Evolutionary conservation across 2,329 filamentous ascomycete genomes (phyloP).

Genomic region (Sporothrix pseudoabietina): DNA sequence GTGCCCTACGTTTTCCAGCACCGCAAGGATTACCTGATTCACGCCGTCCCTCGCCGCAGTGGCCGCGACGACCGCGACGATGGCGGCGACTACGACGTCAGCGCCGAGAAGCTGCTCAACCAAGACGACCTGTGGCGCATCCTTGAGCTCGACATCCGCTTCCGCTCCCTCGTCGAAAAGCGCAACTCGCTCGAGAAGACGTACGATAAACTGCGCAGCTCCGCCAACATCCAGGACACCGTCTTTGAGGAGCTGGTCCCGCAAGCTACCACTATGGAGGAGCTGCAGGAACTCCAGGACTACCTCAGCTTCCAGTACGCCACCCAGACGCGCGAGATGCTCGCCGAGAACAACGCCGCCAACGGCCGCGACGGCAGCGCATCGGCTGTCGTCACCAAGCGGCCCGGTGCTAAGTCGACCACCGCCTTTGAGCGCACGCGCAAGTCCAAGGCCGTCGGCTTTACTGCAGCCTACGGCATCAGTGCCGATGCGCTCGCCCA

Average conservation of each 20-base stretch:
- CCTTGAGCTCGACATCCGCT: constrained; percentile 92
- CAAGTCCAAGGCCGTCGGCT: constrained; percentile 73
- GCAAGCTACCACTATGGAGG: constrained; percentile 82
- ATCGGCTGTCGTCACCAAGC: constrained; percentile 59
- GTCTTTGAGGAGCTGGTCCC: constrained; percentile 82
- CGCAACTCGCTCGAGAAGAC: constrained; percentile 80
- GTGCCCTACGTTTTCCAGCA: constrained; percentile 98
- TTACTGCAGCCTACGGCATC: constrained; percentile 90
- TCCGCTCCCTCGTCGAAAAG: constrained; percentile 89
- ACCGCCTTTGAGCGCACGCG: constrained; percentile 80
- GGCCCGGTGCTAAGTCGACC: constrained; percentile 79
- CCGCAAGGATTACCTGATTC: constrained; percentile 95
- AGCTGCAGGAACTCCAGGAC: constrained; percentile 94
- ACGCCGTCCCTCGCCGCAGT: constrained; percentile 67
- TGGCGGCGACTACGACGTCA: constrained; percentile 70
- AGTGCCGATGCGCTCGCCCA: constrained; percentile 84
- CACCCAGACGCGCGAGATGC: constrained; percentile 77
- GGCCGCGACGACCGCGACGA: constrained; percentile 72
- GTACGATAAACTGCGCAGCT: constrained; percentile 69
- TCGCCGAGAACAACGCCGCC: constrained; percentile 50
- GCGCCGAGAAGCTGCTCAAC: constrained; percentile 83
- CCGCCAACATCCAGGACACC: constrained; percentile 65
- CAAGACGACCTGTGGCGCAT: constrained; percentile 96
- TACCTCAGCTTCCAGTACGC: constrained; percentile 95
- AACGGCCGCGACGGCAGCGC: constrained; percentile 57